Conservation (phyloP, 129 eudicot genomes). For the Silybum marianum region DNA sequence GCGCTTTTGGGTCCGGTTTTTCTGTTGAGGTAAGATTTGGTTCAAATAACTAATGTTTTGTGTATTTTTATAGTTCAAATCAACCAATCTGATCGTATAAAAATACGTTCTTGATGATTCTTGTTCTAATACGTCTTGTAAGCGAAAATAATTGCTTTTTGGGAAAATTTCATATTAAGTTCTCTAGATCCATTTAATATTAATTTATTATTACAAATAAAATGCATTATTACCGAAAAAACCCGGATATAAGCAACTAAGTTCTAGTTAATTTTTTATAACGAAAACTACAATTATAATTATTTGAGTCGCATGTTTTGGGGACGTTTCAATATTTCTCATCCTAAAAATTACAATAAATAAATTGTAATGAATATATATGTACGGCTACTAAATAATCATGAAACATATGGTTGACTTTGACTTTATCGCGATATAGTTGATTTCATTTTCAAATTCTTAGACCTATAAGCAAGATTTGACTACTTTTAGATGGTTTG, state of each 20-base stretch:
- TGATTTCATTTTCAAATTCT: background rate
- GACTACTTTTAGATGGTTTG: too few relatives aligned
- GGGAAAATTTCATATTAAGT: background rate
- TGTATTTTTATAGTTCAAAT: too few relatives aligned
- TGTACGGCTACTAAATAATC: background rate
- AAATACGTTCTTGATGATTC: too few relatives aligned
- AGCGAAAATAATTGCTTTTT: background rate
- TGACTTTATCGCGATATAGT: background rate
- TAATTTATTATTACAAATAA: too few relatives aligned
- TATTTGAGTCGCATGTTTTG: background rate
- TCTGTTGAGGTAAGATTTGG: background rate
- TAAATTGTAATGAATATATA: too few relatives aligned
- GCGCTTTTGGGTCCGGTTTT: background rate
- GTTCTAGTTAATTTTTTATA: too few relatives aligned
- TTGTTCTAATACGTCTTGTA: background rate
- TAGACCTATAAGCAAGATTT: background rate
- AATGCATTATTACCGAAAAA: background rate
- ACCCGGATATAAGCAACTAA: too few relatives aligned
- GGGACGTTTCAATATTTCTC: too few relatives aligned
- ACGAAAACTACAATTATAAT: too few relatives aligned
- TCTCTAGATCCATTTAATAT: background rate
- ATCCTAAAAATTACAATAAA: too few relatives aligned
- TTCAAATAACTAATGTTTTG: too few relatives aligned
- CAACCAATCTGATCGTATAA: too few relatives aligned
- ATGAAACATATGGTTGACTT: background rate